Base-by-base conservation (phyloP, 345 rosid genomes). In the Hibiscus trionum region DNA sequence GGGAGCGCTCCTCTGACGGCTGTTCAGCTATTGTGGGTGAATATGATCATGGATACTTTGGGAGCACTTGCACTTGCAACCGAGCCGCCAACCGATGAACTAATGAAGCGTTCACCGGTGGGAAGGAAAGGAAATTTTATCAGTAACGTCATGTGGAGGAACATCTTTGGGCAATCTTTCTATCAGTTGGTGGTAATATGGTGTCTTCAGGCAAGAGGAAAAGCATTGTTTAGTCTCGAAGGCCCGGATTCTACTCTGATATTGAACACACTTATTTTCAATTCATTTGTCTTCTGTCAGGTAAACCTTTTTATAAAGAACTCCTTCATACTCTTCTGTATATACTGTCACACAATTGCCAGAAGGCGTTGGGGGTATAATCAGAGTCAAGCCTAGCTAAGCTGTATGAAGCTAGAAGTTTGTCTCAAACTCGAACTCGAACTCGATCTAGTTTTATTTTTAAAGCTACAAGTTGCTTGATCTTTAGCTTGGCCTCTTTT, bases 61-160 rank as follows among this genome's bases (percentile, higher is more conserved):
- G 97, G 98, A 39, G 98, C 96, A 27, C 73, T 89, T 66, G 97
- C 98, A 52, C 75, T 93, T 59, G 97, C 98, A 11, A 93, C 97
- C 0, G 97, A 91, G 72, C 92, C 88, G 4, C 98, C 98, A 21
- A 86, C 77, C 15, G 95, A 87, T 66, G 91, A 82, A 62, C 72
- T 93, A 73, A 84, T 91, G 97, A 84, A 83, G 77, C 82, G 90
- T 60, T 87, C 76, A n/a, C 95, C 95, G 1, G 82, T 84, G 1
- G 82, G 82, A n/a, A 76, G 80, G 74, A 80, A 80, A 11, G 80
- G 84, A 66, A 88, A 88, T 75, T 94, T 94, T 76, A 88, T 94
- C 68, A 90, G 95, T 24, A 88, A 31, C 77, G 75, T 86, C 55
- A 94, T 94, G 97, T 91, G 97, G 98, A 84, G 96, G 77, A 91